A percentile compares a stretch with the other conserved stretches of the same genome.
These are phyloP conservation scores for Claviceps maximensis DNA, from an alignment of 2,329 filamentous ascomycete species.

Conservation along the genomic window DNA sequence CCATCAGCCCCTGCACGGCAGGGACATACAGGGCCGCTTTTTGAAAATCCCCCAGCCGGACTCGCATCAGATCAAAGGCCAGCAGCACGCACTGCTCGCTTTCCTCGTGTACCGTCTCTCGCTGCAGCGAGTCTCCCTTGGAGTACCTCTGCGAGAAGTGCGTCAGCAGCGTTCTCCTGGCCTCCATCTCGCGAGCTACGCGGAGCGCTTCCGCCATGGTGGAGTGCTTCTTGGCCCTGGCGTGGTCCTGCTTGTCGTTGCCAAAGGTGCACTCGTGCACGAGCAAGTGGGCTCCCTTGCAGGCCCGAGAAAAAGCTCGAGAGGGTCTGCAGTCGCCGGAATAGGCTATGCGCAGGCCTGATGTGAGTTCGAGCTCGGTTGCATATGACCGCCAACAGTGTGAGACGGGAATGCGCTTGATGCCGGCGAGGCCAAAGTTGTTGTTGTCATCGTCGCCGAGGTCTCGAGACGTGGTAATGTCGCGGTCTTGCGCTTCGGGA, in stretches of 20 bases:
- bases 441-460: conserved; percentile 32
- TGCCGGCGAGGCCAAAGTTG: conserved; percentile 47
- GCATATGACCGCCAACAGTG: conserved; percentile 76
- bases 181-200: conserved; percentile 66
- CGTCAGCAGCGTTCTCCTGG: conserved; percentile 69
- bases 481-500: conserved; percentile 11
- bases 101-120: conserved; percentile 18
- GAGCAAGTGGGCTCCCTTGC: conserved; percentile 63
- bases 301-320: conserved; percentile 53
- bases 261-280: conserved; percentile 96
- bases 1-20: conserved; percentile 40
- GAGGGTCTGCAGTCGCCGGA: conserved; percentile 88
- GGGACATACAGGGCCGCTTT: conserved; percentile 50
- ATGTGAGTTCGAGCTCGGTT: conserved; percentile 62
- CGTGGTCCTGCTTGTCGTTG: conserved; percentile 67
- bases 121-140: conserved; percentile 33
- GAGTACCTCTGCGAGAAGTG: conserved; percentile 94
- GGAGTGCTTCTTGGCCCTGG: conserved; percentile 75
- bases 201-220: conserved; percentile 77
- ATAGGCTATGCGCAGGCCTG: conserved; percentile 77
- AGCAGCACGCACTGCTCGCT: conserved; percentile 41
- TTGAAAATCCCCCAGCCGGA: conserved; percentile 57
- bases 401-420: conserved; percentile 54
- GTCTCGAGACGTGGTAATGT: conserved; percentile 21
- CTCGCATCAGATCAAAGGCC: conserved; percentile 68